A percentile compares a stretch with the other conserved stretches of the same genome.
phyloP scores from a whole-genome alignment of 805 yeast species.

The Lachancea thermotolerans region DNA sequence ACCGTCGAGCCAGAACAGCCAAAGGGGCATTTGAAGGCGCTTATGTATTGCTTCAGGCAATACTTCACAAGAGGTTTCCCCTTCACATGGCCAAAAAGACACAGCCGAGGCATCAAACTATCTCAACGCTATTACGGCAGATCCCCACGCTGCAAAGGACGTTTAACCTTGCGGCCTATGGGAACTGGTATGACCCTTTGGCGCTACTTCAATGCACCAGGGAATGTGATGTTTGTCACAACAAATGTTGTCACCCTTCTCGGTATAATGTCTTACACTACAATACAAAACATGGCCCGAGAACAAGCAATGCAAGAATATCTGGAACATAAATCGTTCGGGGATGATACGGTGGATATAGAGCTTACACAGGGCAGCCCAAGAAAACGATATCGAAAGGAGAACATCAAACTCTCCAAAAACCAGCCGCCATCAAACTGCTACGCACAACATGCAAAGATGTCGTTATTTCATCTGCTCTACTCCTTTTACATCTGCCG shows the following conservation, averaged over 20 bases:
- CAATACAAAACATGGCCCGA: conserved; percentile 19
- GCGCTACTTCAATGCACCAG: conserved; percentile 36
- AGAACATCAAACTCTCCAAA: conserved; percentile 12
- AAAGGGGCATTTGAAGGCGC: not conserved
- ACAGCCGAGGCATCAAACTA: not conserved
- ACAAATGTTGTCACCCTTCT: conserved; percentile 33
- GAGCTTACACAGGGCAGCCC: conserved; percentile 5
- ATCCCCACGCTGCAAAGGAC: not conserved
- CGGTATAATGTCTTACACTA: conserved; percentile 30
- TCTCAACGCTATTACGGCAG: not conserved
- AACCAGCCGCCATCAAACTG: conserved; percentile 1
- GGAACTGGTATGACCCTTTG: conserved; percentile 21
- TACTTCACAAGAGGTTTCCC: not conserved
- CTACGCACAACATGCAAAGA: conserved; percentile 13
- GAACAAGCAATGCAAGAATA: conserved; percentile 8
- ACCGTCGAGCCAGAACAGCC: not conserved
- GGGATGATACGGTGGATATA: not conserved
- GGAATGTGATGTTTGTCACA: conserved; percentile 33
- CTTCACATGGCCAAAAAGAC: not conserved
- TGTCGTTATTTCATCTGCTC: conserved; percentile 26
- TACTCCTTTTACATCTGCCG: conserved; percentile 23
- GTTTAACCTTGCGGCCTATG: not conserved
- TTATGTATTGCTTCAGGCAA: not conserved
- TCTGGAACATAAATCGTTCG: not conserved
- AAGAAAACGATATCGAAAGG: conserved; percentile 7